These are phyloP conservation scores for Penicillium sp. DNA, from an alignment of 2,329 filamentous ascomycete genomes.

Conservation along the genomic window DNA sequence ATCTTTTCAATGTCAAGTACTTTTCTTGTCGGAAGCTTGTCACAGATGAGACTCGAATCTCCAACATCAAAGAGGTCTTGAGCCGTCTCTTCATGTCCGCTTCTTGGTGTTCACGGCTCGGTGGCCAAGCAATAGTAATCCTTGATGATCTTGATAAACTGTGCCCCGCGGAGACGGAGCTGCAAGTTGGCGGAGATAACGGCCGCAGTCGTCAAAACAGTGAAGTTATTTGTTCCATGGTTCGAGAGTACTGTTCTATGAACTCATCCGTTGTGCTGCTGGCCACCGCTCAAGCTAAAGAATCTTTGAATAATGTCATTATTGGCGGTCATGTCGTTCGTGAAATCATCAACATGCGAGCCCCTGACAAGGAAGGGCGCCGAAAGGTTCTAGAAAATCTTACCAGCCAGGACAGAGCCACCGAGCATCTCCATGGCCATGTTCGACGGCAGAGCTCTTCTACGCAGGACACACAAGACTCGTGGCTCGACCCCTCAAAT, in stretches of 20 bases:
- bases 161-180: constrained; percentile 87
- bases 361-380: constrained; percentile 85
- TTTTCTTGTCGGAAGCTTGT: constrained; percentile 82
- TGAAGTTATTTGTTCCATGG: constrained; percentile 76
- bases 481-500: constrained; percentile 72
- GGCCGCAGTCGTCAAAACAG: constrained; percentile 87
- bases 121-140: constrained; percentile 76
- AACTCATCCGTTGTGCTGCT: constrained; percentile 79
- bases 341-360: constrained; percentile 83
- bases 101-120: constrained; percentile 82
- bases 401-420: constrained; percentile 47
- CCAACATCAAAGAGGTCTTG: constrained; percentile 84
- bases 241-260: constrained; percentile 74
- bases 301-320: constrained; percentile 82
- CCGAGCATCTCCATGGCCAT: constrained; percentile 41
- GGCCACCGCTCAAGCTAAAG: constrained; percentile 88
- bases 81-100: constrained; percentile 80
- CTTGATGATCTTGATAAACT: constrained; percentile 90
- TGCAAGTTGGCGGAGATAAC: constrained; percentile 91
- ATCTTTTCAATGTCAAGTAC: constrained; percentile 76
- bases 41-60: constrained; percentile 83
- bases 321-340: constrained; percentile 87
- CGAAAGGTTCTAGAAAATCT: constrained; percentile 78
- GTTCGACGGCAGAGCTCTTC: constrained; percentile 32
- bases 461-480: constrained; percentile 53